These are phyloP conservation scores for Phytophthora pluvialis DNA, from an alignment of 352 stramenopile species.

Conservation along the genomic window DNA sequence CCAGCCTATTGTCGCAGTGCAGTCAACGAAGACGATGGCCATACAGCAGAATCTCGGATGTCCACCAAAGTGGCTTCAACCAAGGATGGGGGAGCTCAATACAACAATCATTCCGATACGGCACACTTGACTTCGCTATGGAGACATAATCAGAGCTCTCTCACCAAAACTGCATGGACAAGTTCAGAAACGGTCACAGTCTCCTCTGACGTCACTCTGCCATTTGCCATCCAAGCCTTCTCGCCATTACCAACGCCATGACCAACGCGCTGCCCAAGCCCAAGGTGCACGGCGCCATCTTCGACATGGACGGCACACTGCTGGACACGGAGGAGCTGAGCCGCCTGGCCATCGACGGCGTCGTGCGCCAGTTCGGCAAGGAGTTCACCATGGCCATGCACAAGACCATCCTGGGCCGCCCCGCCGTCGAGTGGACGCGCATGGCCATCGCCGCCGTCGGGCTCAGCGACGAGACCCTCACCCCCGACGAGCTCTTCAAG, in stretches of 20 bases:
- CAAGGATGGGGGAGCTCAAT: not conserved
- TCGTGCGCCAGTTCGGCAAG: conserved; percentile 61
- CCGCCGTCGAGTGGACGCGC: conserved; percentile 71
- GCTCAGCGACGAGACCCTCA: conserved; percentile 48
- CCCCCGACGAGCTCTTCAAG: conserved; percentile 61
- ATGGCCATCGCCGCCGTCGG: conserved; percentile 61
- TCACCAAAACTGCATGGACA: conserved; percentile 13
- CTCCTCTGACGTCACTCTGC: conserved; percentile 17
- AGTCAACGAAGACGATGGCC: not conserved
- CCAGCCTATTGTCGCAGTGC: not conserved
- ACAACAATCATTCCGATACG: conserved; percentile 16
- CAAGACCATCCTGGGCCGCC: conserved; percentile 78
- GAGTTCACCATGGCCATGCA: conserved; percentile 67
- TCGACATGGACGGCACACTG: conserved; percentile 86
- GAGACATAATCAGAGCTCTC: conserved; percentile 6
- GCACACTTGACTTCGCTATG: conserved; percentile 11
- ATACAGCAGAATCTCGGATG: not conserved
- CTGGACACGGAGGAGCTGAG: conserved; percentile 85
- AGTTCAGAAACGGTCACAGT: conserved; percentile 25
- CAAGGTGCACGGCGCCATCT: conserved; percentile 60
- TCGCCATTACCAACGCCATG: conserved; percentile 20
- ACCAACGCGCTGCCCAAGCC: conserved; percentile 15
- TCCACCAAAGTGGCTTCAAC: not conserved
- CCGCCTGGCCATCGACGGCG: conserved; percentile 58
- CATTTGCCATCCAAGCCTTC: conserved; percentile 12